Evolutionary conservation across 1,284 basidiomycete species (phyloP).

Genomic region (Apiotrichum montevideense): DNA sequence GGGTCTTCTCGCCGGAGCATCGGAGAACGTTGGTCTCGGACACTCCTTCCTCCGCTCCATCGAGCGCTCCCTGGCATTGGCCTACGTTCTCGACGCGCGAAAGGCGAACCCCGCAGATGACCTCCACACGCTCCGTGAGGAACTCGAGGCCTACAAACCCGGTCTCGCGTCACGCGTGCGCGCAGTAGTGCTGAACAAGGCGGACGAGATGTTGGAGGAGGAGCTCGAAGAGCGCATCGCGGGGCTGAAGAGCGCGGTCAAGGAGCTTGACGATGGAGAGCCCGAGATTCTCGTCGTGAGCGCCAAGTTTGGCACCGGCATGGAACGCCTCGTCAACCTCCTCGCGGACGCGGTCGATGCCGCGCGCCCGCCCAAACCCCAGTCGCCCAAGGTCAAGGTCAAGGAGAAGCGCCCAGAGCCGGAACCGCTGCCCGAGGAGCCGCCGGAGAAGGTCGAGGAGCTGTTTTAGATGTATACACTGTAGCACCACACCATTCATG

Average conservation of each 20-base stretch:
- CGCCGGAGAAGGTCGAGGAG: slow-evolving; percentile 1
- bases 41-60: slow-evolving; percentile 91
- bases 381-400: slow-evolving; percentile 1
- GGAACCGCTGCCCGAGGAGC: neutral
- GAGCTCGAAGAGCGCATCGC: slow-evolving; percentile 38
- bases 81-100: slow-evolving; percentile 87
- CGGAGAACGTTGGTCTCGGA: slow-evolving; percentile 84
- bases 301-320: slow-evolving; percentile 72
- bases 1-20: slow-evolving; percentile 77
- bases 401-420: neutral
- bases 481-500: slow-evolving; percentile 1
- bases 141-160: slow-evolving; percentile 76
- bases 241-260: slow-evolving; percentile 39
- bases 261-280: slow-evolving; percentile 22
- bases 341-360: slow-evolving; percentile 63
- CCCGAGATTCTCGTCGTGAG: slow-evolving; percentile 70
- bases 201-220: slow-evolving; percentile 62
- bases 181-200: slow-evolving; percentile 90
- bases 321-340: slow-evolving; percentile 59
- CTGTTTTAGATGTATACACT: slow-evolving; percentile 3
- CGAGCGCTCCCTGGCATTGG: slow-evolving; percentile 82
- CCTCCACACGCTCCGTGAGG: slow-evolving; percentile 62
- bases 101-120: slow-evolving; percentile 66
- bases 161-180: slow-evolving; percentile 70
- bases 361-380: slow-evolving; percentile 40